Conservation (phyloP, 2,329 filamentous ascomycete genomes). For the Karstenula rhodostoma region DNA sequence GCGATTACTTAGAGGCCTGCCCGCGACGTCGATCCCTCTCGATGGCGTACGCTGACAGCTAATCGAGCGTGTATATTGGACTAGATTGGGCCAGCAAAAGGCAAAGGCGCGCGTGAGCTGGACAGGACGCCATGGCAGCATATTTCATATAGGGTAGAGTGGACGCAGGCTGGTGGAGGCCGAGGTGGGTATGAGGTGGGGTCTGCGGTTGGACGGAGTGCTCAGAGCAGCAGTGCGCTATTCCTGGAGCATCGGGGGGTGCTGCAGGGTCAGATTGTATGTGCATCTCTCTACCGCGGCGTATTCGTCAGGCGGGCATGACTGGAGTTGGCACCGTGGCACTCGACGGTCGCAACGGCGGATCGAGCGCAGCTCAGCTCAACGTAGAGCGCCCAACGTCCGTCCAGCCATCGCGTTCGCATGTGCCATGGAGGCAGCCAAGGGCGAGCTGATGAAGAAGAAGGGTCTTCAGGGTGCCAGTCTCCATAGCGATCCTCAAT, state of each 20-base stretch:
- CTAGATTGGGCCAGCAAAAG: conserved; percentile 6
- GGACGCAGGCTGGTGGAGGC: neutral
- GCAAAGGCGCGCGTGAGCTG: conserved; percentile 3
- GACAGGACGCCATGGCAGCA: neutral
- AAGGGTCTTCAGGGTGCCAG: conserved; percentile 2
- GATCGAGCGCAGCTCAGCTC: neutral
- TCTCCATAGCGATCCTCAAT: neutral
- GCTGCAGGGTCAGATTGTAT: conserved; percentile 12
- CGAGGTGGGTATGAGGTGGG: neutral
- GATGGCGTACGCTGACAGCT: neutral
- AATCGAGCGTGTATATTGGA: neutral
- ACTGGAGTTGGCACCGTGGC: neutral
- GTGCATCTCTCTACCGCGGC: neutral
- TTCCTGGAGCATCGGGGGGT: conserved; percentile 6
- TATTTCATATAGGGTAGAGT: conserved; percentile 11
- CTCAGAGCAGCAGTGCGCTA: conserved; percentile 1
- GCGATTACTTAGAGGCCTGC: too few relatives aligned
- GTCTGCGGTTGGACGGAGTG: conserved; percentile 1
- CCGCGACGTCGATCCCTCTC: too few relatives aligned
- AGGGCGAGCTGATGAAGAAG: neutral
- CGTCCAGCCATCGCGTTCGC: neutral
- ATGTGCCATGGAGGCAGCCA: neutral
- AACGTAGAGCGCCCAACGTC: neutral
- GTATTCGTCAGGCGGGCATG: neutral
- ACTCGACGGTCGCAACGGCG: neutral